Conservation (phyloP, 352 stramenopile genomes). For the Pythium volutum region DNA sequence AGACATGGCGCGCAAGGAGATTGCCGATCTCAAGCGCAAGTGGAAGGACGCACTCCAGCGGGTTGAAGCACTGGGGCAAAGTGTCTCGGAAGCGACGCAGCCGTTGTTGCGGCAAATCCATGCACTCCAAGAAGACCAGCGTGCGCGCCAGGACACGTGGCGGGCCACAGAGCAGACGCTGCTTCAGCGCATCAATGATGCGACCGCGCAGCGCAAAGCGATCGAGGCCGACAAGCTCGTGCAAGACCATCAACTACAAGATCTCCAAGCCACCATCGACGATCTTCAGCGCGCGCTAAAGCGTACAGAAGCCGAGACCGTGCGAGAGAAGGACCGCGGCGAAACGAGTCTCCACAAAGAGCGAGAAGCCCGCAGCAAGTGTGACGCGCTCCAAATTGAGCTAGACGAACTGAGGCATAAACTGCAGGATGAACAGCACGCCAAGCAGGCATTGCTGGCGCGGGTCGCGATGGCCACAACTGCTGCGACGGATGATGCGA, state of each 20-base stretch:
- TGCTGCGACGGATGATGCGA: neutral
- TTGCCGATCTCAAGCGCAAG: conserved; percentile 66
- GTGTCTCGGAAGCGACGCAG: conserved; percentile 67
- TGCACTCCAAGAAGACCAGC: conserved; percentile 63
- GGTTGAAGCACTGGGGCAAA: conserved; percentile 66
- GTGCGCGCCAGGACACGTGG: conserved; percentile 53
- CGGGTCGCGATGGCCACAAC: conserved; percentile 7
- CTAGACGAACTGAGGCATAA: conserved; percentile 47
- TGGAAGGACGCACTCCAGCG: conserved; percentile 71
- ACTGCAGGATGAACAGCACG: conserved; percentile 31
- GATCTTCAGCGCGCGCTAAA: conserved; percentile 32
- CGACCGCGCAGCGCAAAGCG: conserved; percentile 27
- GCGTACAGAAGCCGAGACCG: conserved; percentile 31
- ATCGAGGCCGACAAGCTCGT: conserved; percentile 44
- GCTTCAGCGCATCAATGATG: conserved; percentile 40
- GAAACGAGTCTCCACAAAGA: conserved; percentile 31
- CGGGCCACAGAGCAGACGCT: conserved; percentile 45
- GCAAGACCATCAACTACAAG: conserved; percentile 36
- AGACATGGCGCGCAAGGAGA: conserved; percentile 53
- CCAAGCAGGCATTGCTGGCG: conserved; percentile 14
- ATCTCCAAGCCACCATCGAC: conserved; percentile 33
- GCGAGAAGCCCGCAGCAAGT: conserved; percentile 37
- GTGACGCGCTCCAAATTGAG: conserved; percentile 44
- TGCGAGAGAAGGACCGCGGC: conserved; percentile 32
- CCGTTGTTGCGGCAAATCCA: conserved; percentile 75